These are phyloP conservation scores for Pythium coloratum DNA, from an alignment of 352 stramenopile genomes.

Conservation along the genomic window DNA sequence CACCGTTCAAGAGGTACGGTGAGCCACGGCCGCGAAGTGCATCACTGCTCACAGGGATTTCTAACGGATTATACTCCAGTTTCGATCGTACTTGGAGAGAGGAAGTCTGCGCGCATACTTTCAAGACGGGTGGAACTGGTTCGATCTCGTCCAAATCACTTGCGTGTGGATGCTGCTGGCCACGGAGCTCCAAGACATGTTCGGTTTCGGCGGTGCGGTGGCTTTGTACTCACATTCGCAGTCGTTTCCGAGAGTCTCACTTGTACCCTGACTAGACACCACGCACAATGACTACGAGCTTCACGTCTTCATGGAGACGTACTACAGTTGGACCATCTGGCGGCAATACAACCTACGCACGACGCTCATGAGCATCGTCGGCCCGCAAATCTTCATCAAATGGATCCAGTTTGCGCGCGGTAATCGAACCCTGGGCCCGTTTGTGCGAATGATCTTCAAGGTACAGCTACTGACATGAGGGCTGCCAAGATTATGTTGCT, in stretches of 20 bases:
- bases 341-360: conserved; percentile 70
- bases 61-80: conserved; percentile 17
- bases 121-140: conserved; percentile 76
- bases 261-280: not conserved
- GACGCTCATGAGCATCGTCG: conserved; percentile 78
- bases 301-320: conserved; percentile 57
- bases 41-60: not conserved
- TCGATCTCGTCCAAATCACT: conserved; percentile 68
- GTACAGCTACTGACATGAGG: conserved; percentile 22
- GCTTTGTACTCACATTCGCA: not conserved
- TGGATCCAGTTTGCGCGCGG: conserved; percentile 82
- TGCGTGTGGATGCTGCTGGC: conserved; percentile 69
- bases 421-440: conserved; percentile 62
- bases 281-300: conserved; percentile 46
- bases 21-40: not conserved
- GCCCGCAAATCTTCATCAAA: conserved; percentile 75
- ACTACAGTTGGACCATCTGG: conserved; percentile 57
- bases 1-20: conserved; percentile 58
- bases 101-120: conserved; percentile 63
- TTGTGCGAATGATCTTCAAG: conserved; percentile 88
- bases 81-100: conserved; percentile 46
- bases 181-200: conserved; percentile 49
- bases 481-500: not conserved
- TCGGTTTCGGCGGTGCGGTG: conserved; percentile 32
- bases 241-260: not conserved